Conservation (phyloP, 164 flowering plant genomes). For the Umbellularia californica region DNA sequence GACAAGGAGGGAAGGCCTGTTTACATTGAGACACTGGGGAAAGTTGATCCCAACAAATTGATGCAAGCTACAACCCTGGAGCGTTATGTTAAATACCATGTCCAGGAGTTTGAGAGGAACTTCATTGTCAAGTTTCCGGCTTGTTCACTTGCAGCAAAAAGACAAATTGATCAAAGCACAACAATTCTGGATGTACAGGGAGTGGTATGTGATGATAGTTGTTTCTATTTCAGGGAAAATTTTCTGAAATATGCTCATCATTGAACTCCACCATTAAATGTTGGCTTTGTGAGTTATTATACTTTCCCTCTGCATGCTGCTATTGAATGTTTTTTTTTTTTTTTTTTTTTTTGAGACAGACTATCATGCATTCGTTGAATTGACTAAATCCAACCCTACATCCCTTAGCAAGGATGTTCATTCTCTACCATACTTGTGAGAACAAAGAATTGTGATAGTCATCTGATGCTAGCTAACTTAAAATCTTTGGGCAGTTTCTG, state of each 20-base stretch:
- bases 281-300: too few relatives aligned
- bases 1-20: slow-evolving; percentile 92
- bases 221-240: background rate
- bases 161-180: slow-evolving; percentile 87
- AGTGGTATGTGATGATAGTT: slow-evolving; percentile 55
- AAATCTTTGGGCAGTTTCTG: too few relatives aligned
- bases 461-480: too few relatives aligned
- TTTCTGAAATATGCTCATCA: background rate
- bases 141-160: slow-evolving; percentile 76
- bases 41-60: slow-evolving; percentile 72
- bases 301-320: too few relatives aligned
- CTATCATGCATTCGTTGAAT: too few relatives aligned
- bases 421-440: too few relatives aligned
- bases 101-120: slow-evolving; percentile 85
- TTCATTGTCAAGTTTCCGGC: slow-evolving; percentile 80
- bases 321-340: too few relatives aligned
- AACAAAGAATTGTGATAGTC: too few relatives aligned
- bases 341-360: too few relatives aligned
- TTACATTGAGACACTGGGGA: slow-evolving; percentile 79
- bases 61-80: slow-evolving; percentile 85
- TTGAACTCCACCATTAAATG: too few relatives aligned
- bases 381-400: too few relatives aligned
- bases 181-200: slow-evolving; percentile 96
- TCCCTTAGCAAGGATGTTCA: too few relatives aligned
- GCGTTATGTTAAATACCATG: slow-evolving; percentile 81